Conservation (phyloP, 164 flowering plant genomes). For the Aristolochia fimbriata region DNA sequence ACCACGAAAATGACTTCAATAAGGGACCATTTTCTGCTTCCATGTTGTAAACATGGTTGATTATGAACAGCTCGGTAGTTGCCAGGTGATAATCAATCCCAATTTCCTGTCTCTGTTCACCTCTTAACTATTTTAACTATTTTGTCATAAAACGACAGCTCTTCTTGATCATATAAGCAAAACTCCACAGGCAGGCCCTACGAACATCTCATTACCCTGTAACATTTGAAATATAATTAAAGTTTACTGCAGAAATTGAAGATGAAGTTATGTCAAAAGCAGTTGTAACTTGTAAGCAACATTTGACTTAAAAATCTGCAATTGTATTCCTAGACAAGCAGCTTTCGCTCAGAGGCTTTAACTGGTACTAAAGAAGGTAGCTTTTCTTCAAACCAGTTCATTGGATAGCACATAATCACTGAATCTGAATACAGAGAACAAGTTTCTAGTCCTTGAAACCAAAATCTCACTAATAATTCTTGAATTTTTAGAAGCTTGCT, state of each 20-base stretch:
- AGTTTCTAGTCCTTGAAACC: slow-evolving; percentile 88
- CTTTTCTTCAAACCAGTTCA: slow-evolving; percentile 93
- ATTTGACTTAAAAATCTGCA: too few relatives aligned
- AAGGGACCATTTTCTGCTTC: slow-evolving; percentile 61
- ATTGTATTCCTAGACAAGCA: too few relatives aligned
- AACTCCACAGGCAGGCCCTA: slow-evolving; percentile 64
- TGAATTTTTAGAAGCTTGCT: slow-evolving; percentile 82
- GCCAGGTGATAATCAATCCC: slow-evolving; percentile 81
- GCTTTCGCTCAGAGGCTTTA: too few relatives aligned
- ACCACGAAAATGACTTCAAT: slow-evolving; percentile 80
- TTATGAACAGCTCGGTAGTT: slow-evolving; percentile 49
- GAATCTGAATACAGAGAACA: slow-evolving; percentile 85
- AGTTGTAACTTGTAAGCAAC: too few relatives aligned
- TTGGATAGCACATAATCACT: slow-evolving; percentile 93
- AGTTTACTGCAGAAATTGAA: too few relatives aligned
- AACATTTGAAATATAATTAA: neutral
- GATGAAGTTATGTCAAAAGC: too few relatives aligned
- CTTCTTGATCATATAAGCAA: slow-evolving; percentile 81
- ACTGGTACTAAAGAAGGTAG: slow-evolving; percentile 18
- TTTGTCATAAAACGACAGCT: slow-evolving; percentile 60
- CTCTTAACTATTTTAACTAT: slow-evolving; percentile 76
- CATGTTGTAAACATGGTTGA: slow-evolving; percentile 52
- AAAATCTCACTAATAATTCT: slow-evolving; percentile 87
- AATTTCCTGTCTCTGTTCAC: slow-evolving; percentile 66
- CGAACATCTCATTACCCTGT: slow-evolving; percentile 90